phyloP scores from a whole-genome alignment of 257 asterid genomes.

The Rauvolfia tetraphylla region DNA sequence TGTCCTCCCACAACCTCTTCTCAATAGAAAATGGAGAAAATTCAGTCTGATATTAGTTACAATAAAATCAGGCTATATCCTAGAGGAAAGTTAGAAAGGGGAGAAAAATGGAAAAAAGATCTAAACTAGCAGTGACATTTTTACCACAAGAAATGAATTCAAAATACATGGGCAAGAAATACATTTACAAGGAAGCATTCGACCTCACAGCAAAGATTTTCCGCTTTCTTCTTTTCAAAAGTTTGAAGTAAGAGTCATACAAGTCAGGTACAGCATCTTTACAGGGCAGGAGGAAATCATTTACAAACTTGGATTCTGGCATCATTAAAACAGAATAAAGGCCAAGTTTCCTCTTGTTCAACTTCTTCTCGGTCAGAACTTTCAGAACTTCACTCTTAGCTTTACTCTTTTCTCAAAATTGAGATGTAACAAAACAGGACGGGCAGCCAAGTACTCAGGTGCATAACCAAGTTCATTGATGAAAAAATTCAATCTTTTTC shows the following conservation, averaged over 20 bases:
- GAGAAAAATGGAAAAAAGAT: neutral
- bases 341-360: slow-evolving; percentile 13
- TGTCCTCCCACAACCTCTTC: neutral
- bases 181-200: neutral
- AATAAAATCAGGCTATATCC: neutral
- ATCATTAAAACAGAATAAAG: neutral
- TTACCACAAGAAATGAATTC: neutral
- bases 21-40: too few species aligned
- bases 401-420: slow-evolving; percentile 24
- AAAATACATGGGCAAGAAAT: neutral
- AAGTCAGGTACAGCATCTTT: slow-evolving; percentile 14
- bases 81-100: neutral
- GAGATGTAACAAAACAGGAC: slow-evolving; percentile 10
- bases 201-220: neutral
- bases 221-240: neutral
- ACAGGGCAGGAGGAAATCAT: slow-evolving; percentile 12
- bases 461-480: slow-evolving; percentile 8
- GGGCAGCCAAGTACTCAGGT: slow-evolving; percentile 7
- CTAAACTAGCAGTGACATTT: neutral
- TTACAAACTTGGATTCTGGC: slow-evolving; percentile 14
- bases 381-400: slow-evolving; percentile 16
- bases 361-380: slow-evolving; percentile 14
- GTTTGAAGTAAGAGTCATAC: neutral
- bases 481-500: slow-evolving; percentile 8
- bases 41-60: too few species aligned